Base-by-base conservation (phyloP, 164 flowering plant genomes). In the Liriodendron chinense region DNA sequence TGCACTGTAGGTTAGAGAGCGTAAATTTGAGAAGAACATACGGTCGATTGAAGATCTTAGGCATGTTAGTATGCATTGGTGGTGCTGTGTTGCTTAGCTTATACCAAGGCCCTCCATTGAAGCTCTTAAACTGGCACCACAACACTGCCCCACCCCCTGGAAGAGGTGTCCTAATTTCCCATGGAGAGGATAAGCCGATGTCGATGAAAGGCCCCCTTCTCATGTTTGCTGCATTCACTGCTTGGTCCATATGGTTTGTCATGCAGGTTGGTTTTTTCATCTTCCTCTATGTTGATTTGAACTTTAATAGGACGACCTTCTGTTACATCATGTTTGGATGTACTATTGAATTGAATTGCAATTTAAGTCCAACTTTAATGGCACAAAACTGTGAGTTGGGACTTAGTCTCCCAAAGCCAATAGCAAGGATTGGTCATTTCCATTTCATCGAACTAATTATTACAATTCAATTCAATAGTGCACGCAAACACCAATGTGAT, bases 31-130 rank as follows among this genome's bases (percentile, higher is more conserved):
- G 72, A 49, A 72, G 68, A 59, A 43, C 34, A 1, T 22, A 69
- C 24, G 82, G 86, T 24, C 76, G 49, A 5, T 70, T 68, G 57
- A 84, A 84, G 80, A 43, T 78, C 34, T 34, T 49, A n/a, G 84
- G 86, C 23, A 49, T 78, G 50, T 7, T 78, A 12, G 10, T 76
- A 4, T 80, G 80, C 73, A 6, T 84, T 20, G 78, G 62, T 7
- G 86, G 81, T 25, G 84, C 74, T 2, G 59, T 75, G 13, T 69
- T 70, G 47, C 75, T 84, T 22, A 72, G 80, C 49, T 84, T 84
- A 14, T 82, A 82, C 69, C 47, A 69, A n/a, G 86, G 84, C 3
- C 84, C 84, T 24, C 71, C 73, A 1, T 77, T 81, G 47, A 72
- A 73, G 12, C 80, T 78, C 25, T 61, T 75, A 4, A 25, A 72